These are phyloP conservation scores for Suillus bovinus DNA, from an alignment of 768 basidiomycete genomes.

Conservation along the genomic window DNA sequence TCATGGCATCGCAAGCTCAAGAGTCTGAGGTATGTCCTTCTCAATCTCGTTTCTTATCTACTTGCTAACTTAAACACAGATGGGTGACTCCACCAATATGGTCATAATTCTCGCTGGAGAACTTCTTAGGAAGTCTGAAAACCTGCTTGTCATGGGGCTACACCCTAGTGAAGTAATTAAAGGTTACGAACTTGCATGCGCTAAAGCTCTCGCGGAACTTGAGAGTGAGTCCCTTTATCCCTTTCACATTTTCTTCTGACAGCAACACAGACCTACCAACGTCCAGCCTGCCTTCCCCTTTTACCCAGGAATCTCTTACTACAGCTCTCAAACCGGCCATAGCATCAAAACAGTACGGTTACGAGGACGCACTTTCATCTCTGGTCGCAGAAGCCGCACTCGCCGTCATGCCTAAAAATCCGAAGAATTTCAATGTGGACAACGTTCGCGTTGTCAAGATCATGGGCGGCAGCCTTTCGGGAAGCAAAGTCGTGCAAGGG, in stretches of 20 bases:
- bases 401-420: constrained; percentile 86
- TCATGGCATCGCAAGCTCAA: constrained; percentile 97
- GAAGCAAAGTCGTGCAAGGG: constrained; percentile 87
- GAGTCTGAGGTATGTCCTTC: constrained; percentile 75
- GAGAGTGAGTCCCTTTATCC: constrained; percentile 64
- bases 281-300: constrained; percentile 67
- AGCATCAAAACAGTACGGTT: constrained; percentile 96
- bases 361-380: constrained; percentile 76
- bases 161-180: constrained; percentile 95
- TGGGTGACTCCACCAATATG: constrained; percentile 97
- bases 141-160: constrained; percentile 92
- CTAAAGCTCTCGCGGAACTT: constrained; percentile 82
- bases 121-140: constrained; percentile 89
- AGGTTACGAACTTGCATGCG: constrained; percentile 90
- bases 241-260: constrained; percentile 15
- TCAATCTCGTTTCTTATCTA: constrained; percentile 1
- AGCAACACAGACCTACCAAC: constrained; percentile 60
- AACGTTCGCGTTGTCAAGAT: constrained; percentile 99
- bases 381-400: constrained; percentile 94
- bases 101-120: constrained; percentile 96
- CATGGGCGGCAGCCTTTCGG: constrained; percentile 87
- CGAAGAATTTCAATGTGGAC: constrained; percentile 95
- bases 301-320: constrained; percentile 67
- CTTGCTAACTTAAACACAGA: constrained; percentile 45
- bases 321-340: constrained; percentile 87